Conservation (phyloP, 495 filamentous ascomycete genomes). For the Rhypophila decipiens region DNA sequence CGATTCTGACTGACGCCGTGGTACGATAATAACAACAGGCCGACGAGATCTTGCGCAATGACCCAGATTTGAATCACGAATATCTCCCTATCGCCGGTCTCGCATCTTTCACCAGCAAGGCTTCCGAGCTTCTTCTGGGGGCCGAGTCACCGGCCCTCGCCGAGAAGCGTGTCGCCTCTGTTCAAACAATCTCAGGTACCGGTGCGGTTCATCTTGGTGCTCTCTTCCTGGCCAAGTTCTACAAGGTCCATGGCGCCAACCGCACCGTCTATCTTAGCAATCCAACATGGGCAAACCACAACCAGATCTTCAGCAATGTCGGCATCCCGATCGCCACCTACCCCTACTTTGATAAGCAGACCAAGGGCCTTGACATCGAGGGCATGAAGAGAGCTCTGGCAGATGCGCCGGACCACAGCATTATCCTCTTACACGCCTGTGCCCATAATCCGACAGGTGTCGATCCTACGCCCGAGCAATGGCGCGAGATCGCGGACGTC, state of each 20-base stretch:
- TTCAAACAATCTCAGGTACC: conserved; percentile 87
- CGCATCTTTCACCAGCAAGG: conserved; percentile 73
- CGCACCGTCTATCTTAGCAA: conserved; percentile 81
- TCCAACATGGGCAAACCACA: conserved; percentile 97
- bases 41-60: conserved; percentile 76
- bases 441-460: conserved; percentile 98
- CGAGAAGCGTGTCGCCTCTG: conserved; percentile 70
- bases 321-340: conserved; percentile 69
- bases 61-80: conserved; percentile 92
- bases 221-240: conserved; percentile 78
- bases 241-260: conserved; percentile 56
- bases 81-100: conserved; percentile 96
- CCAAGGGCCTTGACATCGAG: conserved; percentile 84
- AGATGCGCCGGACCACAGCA: conserved; percentile 64
- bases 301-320: conserved; percentile 97
- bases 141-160: conserved; percentile 69
- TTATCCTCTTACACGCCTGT: conserved; percentile 93
- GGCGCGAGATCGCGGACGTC: conserved; percentile 77
- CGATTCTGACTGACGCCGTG: background rate
- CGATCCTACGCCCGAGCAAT: conserved; percentile 89
- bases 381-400: conserved; percentile 70
- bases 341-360: conserved; percentile 85
- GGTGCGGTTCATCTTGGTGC: conserved; percentile 85
- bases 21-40: conserved; percentile 70
- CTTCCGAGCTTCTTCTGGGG: conserved; percentile 84